Evolutionary conservation across 208 protist species (phyloP).

Genomic region (Acanthamoeba culbertsoni): DNA sequence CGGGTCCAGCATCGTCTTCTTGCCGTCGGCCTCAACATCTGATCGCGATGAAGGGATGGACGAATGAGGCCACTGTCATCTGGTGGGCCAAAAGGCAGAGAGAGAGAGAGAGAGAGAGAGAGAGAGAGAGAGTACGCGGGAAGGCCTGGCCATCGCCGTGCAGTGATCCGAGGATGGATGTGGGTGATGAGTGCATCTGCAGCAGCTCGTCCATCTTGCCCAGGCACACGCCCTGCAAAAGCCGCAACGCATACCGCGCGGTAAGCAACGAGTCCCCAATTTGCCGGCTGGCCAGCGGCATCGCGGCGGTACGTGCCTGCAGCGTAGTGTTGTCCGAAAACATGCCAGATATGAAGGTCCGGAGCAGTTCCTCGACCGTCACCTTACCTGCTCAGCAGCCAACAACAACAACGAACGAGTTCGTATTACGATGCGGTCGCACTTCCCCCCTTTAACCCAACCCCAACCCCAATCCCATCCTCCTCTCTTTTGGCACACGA

Average conservation of each 20-base stretch:
- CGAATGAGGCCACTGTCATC: not conserved
- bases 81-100: too few species aligned
- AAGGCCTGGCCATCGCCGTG: not conserved
- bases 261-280: too few species aligned
- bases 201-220: constrained; percentile 13
- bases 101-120: not conserved
- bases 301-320: not conserved
- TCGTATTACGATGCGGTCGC: too few species aligned
- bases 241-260: not conserved
- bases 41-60: not conserved
- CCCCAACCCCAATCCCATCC: too few species aligned
- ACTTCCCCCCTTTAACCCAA: too few species aligned
- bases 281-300: not conserved
- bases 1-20: constrained; percentile 30
- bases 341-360: not conserved
- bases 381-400: not conserved
- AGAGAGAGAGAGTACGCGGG: not conserved
- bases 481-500: not conserved
- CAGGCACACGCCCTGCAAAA: not conserved
- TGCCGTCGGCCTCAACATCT: constrained; percentile 13
- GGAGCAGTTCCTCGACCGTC: not conserved
- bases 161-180: not conserved
- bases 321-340: not conserved
- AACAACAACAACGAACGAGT: too few species aligned
- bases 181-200: constrained; percentile 16